phyloP scores from a whole-genome alignment of 352 stramenopile genomes.

The Phytophthora sojae region DNA sequence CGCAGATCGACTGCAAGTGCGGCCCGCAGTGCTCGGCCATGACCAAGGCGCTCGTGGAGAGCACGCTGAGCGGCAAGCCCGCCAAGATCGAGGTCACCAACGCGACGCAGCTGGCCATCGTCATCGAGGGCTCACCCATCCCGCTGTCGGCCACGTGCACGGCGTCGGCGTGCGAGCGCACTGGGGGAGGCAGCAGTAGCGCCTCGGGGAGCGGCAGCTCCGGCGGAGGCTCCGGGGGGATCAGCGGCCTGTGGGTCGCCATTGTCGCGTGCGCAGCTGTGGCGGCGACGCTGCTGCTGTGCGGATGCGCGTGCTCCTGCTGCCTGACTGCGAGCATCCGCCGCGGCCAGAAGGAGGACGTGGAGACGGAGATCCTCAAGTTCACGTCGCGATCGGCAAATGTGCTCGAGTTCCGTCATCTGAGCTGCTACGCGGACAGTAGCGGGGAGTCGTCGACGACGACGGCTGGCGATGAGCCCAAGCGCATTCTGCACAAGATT shows the following conservation, averaged over 20 bases:
- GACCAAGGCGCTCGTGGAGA: constrained; percentile 75
- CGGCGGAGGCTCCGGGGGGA: constrained; percentile 16
- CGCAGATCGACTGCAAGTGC: constrained; percentile 72
- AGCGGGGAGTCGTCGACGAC: constrained; percentile 6
- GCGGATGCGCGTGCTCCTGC: constrained; percentile 23
- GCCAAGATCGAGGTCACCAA: constrained; percentile 60
- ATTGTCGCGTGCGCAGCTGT: constrained; percentile 31
- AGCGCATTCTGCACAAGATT: constrained; percentile 64
- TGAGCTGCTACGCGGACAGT: constrained; percentile 49
- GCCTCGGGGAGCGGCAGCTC: constrained; percentile 39
- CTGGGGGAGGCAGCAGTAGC: constrained; percentile 32
- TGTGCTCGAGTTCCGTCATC: constrained; percentile 56
- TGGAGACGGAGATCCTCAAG: constrained; percentile 49
- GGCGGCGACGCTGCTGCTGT: constrained; percentile 22
- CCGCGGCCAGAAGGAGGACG: constrained; percentile 16
- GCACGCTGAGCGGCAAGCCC: constrained; percentile 68
- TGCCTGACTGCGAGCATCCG: constrained; percentile 25
- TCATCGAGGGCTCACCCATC: constrained; percentile 77
- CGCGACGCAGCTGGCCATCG: constrained; percentile 56
- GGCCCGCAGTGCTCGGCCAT: constrained; percentile 62
- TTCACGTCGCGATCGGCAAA: constrained; percentile 48
- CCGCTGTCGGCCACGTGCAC: constrained; percentile 70
- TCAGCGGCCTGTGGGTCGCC: constrained; percentile 22
- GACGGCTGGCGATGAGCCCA: constrained; percentile 10
- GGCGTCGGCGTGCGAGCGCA: constrained; percentile 68